A percentile compares a stretch with the other conserved stretches of the same genome.
Conservation (phyloP, 352 stramenopile species). For the Phytophthora boehmeriae region DNA sequence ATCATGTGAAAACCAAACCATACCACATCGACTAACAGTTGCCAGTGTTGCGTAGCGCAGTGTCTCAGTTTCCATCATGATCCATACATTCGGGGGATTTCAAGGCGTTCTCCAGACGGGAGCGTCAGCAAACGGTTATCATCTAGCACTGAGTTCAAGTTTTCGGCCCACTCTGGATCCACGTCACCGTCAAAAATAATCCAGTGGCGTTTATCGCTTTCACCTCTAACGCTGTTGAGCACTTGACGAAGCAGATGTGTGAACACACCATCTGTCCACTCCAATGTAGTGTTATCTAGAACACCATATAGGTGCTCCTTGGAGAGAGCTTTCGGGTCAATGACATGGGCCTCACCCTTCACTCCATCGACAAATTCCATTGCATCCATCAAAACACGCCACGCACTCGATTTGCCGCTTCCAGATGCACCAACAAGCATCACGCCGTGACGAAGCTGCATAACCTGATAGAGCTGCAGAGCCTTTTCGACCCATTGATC, state of each 20-base stretch:
- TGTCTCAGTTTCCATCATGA: slow-evolving; percentile 99
- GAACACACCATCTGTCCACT: slow-evolving; percentile 99
- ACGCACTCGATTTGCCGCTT: slow-evolving; percentile 96
- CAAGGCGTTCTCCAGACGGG: slow-evolving; percentile 97
- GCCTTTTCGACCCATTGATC: slow-evolving; percentile 98
- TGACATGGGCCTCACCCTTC: slow-evolving; percentile 97
- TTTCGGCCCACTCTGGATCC: slow-evolving; percentile 99
- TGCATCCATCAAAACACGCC: slow-evolving; percentile 93
- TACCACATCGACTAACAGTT: slow-evolving; percentile 99
- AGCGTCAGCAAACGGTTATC: slow-evolving; percentile 99
- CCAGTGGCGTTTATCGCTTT: slow-evolving; percentile 97
- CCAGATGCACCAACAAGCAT: slow-evolving; percentile 99
- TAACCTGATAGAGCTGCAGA: slow-evolving; percentile 98
- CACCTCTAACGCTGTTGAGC: slow-evolving; percentile 97
- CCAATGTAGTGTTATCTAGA: slow-evolving; percentile 99
- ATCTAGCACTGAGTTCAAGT: slow-evolving; percentile 99
- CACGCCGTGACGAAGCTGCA: slow-evolving; percentile 97
- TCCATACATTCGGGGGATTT: slow-evolving; percentile 99
- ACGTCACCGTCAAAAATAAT: slow-evolving; percentile 99
- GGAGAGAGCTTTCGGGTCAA: slow-evolving; percentile 99
- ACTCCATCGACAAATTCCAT: slow-evolving; percentile 95
- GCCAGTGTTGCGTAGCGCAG: slow-evolving; percentile 98
- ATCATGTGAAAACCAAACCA: slow-evolving; percentile 99
- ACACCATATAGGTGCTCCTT: slow-evolving; percentile 99
- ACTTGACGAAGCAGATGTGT: slow-evolving; percentile 96